phyloP scores from a whole-genome alignment of 495 filamentous ascomycete genomes.

The Penicillium waksmanii region DNA sequence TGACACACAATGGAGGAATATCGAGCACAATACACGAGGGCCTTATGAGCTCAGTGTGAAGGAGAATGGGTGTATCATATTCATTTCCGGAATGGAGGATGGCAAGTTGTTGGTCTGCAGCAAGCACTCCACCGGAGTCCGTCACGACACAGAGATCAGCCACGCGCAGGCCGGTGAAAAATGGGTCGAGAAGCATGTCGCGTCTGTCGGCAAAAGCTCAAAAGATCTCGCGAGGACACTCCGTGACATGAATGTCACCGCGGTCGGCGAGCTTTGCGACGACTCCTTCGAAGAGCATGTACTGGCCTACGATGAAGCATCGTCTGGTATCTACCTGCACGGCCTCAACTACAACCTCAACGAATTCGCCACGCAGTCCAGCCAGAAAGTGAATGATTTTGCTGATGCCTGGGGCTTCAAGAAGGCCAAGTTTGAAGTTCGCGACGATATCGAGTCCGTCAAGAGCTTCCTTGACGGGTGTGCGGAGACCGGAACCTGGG shows the following conservation, averaged over 20 bases:
- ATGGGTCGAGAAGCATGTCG: constrained; percentile 83
- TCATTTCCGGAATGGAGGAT: constrained; percentile 88
- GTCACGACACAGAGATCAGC: constrained; percentile 68
- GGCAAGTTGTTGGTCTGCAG: constrained; percentile 90
- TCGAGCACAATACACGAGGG: constrained; percentile 74
- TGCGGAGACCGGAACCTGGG: constrained; percentile 83
- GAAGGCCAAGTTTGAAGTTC: constrained; percentile 79
- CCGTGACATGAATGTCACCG: constrained; percentile 81
- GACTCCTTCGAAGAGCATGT: constrained; percentile 97
- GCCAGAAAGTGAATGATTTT: constrained; percentile 78
- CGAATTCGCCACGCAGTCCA: constrained; percentile 82
- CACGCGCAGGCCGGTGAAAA: constrained; percentile 84
- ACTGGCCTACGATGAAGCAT: constrained; percentile 79
- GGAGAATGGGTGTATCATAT: constrained; percentile 99
- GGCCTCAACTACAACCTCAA: constrained; percentile 95
- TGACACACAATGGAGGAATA: constrained; percentile 79
- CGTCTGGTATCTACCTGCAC: constrained; percentile 92
- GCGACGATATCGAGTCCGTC: constrained; percentile 72
- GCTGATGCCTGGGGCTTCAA: constrained; percentile 94
- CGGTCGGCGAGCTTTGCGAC: constrained; percentile 95
- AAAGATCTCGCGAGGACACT: constrained; percentile 75
- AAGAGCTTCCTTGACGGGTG: constrained; percentile 79
- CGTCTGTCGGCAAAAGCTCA: constrained; percentile 71
- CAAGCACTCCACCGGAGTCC: constrained; percentile 90
- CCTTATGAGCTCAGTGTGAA: constrained; percentile 97